Evolutionary conservation across 2,329 filamentous ascomycete genomes (phyloP), one percentile per base, ranked within the genome.

Genomic region (Chaetomiaceae sp.): DNA sequence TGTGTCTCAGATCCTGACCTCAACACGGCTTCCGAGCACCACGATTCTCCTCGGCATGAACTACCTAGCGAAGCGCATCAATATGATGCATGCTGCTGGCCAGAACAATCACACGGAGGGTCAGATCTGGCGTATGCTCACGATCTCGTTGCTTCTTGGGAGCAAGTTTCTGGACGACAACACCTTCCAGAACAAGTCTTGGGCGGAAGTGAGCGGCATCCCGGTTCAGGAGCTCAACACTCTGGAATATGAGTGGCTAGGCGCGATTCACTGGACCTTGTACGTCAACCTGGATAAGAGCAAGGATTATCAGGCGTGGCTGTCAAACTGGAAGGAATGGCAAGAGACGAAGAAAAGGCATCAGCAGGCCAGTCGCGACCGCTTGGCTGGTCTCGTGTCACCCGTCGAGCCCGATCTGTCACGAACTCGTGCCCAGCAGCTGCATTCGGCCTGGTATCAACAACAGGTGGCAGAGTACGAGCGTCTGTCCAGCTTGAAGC

Each of bases 91-190:
- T 59, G 71, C 73, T 51, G 73, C 64, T 33, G 75, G 74, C 9
- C 74, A 79, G 33, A 84, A 80, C 63, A 77, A 74, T 56, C 74
- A 79, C 36, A 81, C 75, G 50, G 80, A 84, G 62, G 86, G 86
- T 38, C 85, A 94, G 66, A 80, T 95, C 50, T 95, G 92, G 78
- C 87, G 90, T 56, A 86, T 95, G 74, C 79, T 96, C 59, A 95
- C 90, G 6, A 87, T 92, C 33, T 84, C 87, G 7, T 75, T 96
- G 53, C 80, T 96, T 47, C 78, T 96, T 48, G 91, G 90, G 55
- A 95, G 90, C 82, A 96, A 96, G 74, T 96, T 96, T 65, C 76
- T 96, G 61, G 91, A 96, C 65, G 91, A 96, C 76, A 96, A 96
- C 73, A 96, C 91, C 5, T 96, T 96, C 72, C 91, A 96, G 77